Percentiles rank a stretch among this genome's conserved stretches.
These are phyloP conservation scores for Aspergillus affinis DNA, from an alignment of 495 filamentous ascomycete species.

Conservation along the genomic window DNA sequence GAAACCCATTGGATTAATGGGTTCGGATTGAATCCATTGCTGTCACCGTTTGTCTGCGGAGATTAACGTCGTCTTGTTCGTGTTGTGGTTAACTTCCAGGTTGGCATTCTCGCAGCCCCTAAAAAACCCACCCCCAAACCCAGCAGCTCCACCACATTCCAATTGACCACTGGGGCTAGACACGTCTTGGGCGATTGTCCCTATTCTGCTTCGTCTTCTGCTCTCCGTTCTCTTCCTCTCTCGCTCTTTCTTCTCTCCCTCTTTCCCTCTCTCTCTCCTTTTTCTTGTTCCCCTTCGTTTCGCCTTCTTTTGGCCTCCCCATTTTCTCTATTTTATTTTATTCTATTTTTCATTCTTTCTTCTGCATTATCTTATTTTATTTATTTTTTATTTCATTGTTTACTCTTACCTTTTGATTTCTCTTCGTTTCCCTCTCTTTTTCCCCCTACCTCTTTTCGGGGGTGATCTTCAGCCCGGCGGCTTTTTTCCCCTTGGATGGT, in stretches of 20 bases:
- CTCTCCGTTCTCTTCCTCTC: not conserved
- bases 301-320: conserved; percentile 21
- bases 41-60: not conserved
- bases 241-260: not conserved
- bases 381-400: conserved; percentile 7
- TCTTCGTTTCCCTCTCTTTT: conserved; percentile 34
- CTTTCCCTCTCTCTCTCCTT: not conserved
- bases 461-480: conserved; percentile 32
- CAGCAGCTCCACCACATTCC: not conserved
- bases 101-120: conserved; percentile 1
- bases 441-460: conserved; percentile 40
- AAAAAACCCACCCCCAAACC: not conserved
- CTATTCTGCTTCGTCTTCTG: conserved; percentile 5
- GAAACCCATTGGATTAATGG: too few species aligned
- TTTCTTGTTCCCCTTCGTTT: conserved; percentile 21
- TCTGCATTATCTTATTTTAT: conserved; percentile 8
- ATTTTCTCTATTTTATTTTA: conserved; percentile 20
- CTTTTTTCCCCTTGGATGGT: conserved; percentile 24
- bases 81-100: not conserved
- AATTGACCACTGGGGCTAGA: not conserved
- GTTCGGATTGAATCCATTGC: not conserved
- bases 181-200: not conserved
- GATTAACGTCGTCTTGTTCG: not conserved
- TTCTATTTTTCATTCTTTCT: conserved; percentile 27
- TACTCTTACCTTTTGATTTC: conserved; percentile 27